Evolutionary conservation across 2,329 filamentous ascomycete genomes (phyloP).

Genomic region (Uncinocarpus reesii): DNA sequence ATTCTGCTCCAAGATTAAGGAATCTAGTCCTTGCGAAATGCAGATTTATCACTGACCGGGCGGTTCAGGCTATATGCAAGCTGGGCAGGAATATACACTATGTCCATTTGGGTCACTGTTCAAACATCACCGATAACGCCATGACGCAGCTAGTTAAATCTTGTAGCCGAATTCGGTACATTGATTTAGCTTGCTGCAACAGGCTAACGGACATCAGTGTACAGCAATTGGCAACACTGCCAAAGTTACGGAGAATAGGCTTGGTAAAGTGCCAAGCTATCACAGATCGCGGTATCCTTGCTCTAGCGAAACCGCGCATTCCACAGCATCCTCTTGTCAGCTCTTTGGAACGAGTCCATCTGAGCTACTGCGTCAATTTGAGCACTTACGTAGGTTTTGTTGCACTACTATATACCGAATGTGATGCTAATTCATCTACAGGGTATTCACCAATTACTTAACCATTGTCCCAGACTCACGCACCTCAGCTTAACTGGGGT

Average conservation of each 20-base stretch:
- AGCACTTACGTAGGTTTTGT: slow-evolving; percentile 59
- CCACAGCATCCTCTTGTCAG: slow-evolving; percentile 52
- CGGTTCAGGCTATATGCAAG: slow-evolving; percentile 75
- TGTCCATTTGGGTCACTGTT: slow-evolving; percentile 88
- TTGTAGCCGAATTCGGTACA: slow-evolving; percentile 93
- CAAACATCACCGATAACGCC: slow-evolving; percentile 77
- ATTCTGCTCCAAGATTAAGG: slow-evolving; percentile 72
- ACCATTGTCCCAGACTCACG: slow-evolving; percentile 82
- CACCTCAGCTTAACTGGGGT: slow-evolving; percentile 93
- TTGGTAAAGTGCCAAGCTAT: slow-evolving; percentile 88
- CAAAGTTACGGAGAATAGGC: slow-evolving; percentile 88
- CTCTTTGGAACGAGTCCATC: slow-evolving; percentile 78
- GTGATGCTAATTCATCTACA: slow-evolving; percentile 29
- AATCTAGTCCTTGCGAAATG: slow-evolving; percentile 95
- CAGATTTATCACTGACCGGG: slow-evolving; percentile 77
- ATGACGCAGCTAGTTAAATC: slow-evolving; percentile 71
- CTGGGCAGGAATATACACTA: slow-evolving; percentile 96
- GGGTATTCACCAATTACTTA: slow-evolving; percentile 83
- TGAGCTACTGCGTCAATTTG: slow-evolving; percentile 85
- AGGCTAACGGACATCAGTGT: slow-evolving; percentile 83
- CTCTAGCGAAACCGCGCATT: slow-evolving; percentile 58
- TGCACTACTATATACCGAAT: neutral
- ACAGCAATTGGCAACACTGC: slow-evolving; percentile 68
- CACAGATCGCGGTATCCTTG: slow-evolving; percentile 78
- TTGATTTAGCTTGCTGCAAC: slow-evolving; percentile 90